Evolutionary conservation across 2,329 filamentous ascomycete species (phyloP).

Genomic region (Verticillium dahliae): DNA sequence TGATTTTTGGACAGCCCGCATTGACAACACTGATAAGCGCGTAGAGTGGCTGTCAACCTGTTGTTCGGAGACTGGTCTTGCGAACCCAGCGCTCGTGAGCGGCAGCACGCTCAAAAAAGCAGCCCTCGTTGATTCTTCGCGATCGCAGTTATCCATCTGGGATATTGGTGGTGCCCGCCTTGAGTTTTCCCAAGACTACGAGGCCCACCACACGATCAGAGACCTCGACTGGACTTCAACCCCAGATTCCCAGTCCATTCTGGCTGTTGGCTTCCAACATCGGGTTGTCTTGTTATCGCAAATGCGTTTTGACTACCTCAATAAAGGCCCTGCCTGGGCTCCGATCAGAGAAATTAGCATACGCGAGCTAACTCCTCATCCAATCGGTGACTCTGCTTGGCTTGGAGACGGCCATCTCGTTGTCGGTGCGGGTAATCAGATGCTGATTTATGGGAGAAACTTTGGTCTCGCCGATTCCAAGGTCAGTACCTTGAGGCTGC

Average conservation of each 20-base stretch:
- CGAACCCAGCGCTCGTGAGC: conserved; percentile 69
- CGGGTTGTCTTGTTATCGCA: conserved; percentile 77
- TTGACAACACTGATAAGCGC: conserved; percentile 51
- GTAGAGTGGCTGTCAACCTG: conserved; percentile 81
- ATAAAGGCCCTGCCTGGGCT: conserved; percentile 84
- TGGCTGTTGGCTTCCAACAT: conserved; percentile 89
- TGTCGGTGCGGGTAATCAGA: conserved; percentile 83
- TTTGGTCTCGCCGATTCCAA: conserved; percentile 58
- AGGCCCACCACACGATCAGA: conserved; percentile 66
- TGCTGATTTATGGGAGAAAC: conserved; percentile 78
- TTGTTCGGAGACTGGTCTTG: conserved; percentile 70
- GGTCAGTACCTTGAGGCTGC: conserved; percentile 43
- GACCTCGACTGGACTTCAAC: conserved; percentile 95
- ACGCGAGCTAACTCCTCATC: conserved; percentile 75
- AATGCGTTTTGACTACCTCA: conserved; percentile 86
- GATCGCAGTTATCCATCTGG: conserved; percentile 82
- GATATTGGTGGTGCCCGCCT: conserved; percentile 75
- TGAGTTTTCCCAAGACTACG: conserved; percentile 73
- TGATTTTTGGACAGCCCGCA: conserved; percentile 77
- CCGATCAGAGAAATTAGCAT: conserved; percentile 77
- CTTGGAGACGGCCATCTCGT: conserved; percentile 77
- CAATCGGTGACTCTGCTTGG: conserved; percentile 92
- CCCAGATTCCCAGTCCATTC: conserved; percentile 78
- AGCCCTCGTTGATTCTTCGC: conserved; percentile 68
- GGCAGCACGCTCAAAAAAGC: conserved; percentile 84